Evolutionary conservation across 192 early-diverging fungal species (phyloP).

Genomic region (Coemansia sp.): DNA sequence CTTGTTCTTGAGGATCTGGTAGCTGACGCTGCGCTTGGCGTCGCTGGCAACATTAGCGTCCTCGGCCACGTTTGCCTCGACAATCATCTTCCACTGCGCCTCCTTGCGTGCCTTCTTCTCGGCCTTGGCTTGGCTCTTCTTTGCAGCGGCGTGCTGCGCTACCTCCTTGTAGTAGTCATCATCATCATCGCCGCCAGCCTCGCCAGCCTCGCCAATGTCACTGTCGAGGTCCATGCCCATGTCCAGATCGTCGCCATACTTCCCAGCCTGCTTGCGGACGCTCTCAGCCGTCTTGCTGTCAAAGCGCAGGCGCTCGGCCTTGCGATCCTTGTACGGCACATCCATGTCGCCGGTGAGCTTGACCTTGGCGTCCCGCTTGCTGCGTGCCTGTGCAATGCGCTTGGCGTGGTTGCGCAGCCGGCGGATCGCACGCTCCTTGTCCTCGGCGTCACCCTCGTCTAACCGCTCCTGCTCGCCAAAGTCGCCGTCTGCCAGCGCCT

Average conservation of each 20-base stretch:
- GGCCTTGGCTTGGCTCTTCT: slow-evolving; percentile 50
- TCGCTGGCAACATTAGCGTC: slow-evolving; percentile 56
- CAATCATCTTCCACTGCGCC: slow-evolving; percentile 47
- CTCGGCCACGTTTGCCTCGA: slow-evolving; percentile 52
- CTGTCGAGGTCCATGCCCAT: slow-evolving; percentile 47
- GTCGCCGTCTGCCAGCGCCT: slow-evolving; percentile 57
- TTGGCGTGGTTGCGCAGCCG: slow-evolving; percentile 50
- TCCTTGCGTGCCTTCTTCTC: slow-evolving; percentile 57
- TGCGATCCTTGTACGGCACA: slow-evolving; percentile 73
- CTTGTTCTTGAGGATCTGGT: slow-evolving; percentile 93
- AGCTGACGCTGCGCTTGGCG: slow-evolving; percentile 77
- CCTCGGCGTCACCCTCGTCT: slow-evolving; percentile 75
- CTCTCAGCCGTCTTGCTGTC: slow-evolving; percentile 24
- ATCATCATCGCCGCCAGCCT: slow-evolving; percentile 16
- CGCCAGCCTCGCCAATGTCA: slow-evolving; percentile 39
- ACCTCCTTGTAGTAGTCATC: slow-evolving; percentile 64
- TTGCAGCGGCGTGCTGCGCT: slow-evolving; percentile 47
- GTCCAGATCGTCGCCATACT: slow-evolving; percentile 57
- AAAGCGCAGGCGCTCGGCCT: slow-evolving; percentile 25
- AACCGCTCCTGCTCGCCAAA: slow-evolving; percentile 77
- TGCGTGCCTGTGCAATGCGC: slow-evolving; percentile 39
- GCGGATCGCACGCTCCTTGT: slow-evolving; percentile 65
- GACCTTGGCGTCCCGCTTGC: slow-evolving; percentile 39
- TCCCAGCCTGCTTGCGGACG: slow-evolving; percentile 16
- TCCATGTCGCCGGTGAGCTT: slow-evolving; percentile 74